phyloP scores from a whole-genome alignment of 2,329 filamentous ascomycete genomes.

The Penicillium crustosum region DNA sequence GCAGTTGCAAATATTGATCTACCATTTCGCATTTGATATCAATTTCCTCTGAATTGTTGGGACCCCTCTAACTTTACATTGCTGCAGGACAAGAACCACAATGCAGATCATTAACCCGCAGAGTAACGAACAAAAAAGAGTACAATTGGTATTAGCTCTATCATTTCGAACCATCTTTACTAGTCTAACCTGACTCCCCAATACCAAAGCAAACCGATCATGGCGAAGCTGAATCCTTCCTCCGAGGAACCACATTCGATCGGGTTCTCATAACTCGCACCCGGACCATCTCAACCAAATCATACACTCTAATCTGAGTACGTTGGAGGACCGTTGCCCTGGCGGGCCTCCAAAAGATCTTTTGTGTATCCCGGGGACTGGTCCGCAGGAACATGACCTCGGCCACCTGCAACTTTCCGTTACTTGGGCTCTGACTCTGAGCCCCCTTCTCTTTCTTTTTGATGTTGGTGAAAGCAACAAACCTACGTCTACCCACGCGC shows the following conservation, averaged over 20 bases:
- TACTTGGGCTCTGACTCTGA: background rate
- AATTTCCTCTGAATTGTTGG: background rate
- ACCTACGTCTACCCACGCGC: background rate
- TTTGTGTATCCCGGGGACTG: background rate
- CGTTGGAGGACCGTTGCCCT: background rate
- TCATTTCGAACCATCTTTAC: background rate
- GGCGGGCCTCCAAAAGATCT: constrained; percentile 1
- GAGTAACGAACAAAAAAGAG: background rate
- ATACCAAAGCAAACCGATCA: background rate
- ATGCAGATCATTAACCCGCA: background rate
- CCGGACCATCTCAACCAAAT: background rate
- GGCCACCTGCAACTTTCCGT: background rate
- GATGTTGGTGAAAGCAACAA: background rate
- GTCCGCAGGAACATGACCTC: background rate
- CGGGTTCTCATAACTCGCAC: background rate
- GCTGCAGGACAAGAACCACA: background rate
- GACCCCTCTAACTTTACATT: background rate
- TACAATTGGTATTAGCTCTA: background rate
- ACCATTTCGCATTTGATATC: background rate
- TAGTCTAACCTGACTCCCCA: background rate
- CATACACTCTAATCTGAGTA: background rate
- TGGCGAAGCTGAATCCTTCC: background rate
- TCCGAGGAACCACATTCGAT: background rate
- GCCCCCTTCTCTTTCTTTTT: background rate
- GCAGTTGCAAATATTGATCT: background rate